Conservation (phyloP, 495 filamentous ascomycete species). For the Cercophora newfieldiana region DNA sequence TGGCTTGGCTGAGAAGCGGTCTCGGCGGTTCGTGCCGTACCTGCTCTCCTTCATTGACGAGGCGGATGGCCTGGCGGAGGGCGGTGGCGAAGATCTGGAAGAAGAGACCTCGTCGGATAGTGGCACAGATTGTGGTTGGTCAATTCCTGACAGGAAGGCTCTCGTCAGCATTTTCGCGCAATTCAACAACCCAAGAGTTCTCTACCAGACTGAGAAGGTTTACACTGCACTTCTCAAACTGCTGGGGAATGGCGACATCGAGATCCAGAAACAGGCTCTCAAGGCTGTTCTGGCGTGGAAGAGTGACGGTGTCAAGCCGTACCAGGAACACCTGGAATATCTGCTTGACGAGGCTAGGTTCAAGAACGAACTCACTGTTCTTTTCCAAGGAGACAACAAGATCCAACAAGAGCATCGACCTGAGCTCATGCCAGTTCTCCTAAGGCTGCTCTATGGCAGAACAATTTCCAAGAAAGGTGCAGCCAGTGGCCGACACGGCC, state of each 20-base stretch:
- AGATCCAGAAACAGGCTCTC: slow-evolving; percentile 80
- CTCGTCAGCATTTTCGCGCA: slow-evolving; percentile 80
- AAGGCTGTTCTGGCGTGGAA: slow-evolving; percentile 92
- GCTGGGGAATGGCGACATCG: slow-evolving; percentile 81
- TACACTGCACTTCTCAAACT: slow-evolving; percentile 70
- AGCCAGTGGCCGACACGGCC: slow-evolving; percentile 57
- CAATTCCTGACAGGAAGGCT: slow-evolving; percentile 67
- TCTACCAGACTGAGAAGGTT: slow-evolving; percentile 77
- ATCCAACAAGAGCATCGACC: slow-evolving; percentile 71
- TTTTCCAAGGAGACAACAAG: slow-evolving; percentile 78
- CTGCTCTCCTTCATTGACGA: slow-evolving; percentile 74
- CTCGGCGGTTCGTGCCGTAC: slow-evolving; percentile 78
- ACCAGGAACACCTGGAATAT: slow-evolving; percentile 84
- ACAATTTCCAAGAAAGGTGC: slow-evolving; percentile 79
- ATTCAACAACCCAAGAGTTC: slow-evolving; percentile 79
- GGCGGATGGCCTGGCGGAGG: slow-evolving; percentile 46
- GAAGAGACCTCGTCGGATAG: slow-evolving; percentile 52
- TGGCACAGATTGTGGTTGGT: slow-evolving; percentile 42
- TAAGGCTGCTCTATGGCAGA: slow-evolving; percentile 86
- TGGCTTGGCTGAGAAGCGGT: slow-evolving; percentile 77
- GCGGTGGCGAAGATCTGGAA: slow-evolving; percentile 46
- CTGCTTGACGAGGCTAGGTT: slow-evolving; percentile 89
- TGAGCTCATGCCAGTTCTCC: slow-evolving; percentile 77
- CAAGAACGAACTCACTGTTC: slow-evolving; percentile 83
- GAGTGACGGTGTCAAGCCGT: slow-evolving; percentile 66